These are phyloP conservation scores for Nicotiana rustica DNA, from an alignment of 305 asterid species.

Conservation along the genomic window DNA sequence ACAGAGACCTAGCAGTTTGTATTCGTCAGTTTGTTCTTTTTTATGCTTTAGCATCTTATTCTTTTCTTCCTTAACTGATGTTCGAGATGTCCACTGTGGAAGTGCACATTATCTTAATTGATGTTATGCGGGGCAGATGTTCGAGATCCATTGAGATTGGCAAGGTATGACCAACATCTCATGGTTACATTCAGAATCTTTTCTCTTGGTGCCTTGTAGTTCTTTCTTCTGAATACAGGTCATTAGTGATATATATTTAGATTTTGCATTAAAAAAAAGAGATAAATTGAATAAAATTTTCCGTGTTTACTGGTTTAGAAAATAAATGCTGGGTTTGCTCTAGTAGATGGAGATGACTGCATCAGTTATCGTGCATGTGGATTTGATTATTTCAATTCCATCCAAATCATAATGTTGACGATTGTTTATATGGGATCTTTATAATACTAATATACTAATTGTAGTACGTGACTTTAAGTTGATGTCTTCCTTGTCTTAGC, in stretches of 20 bases:
- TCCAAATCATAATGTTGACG: background rate
- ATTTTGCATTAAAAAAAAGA: background rate
- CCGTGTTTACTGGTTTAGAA: background rate
- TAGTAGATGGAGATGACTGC: background rate
- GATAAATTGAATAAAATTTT: background rate
- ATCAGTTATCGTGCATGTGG: background rate
- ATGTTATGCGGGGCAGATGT: background rate
- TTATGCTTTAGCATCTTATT: background rate
- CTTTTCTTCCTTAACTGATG: background rate
- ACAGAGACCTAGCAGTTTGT: background rate
- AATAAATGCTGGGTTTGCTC: background rate
- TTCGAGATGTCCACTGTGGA: background rate
- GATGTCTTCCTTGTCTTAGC: background rate
- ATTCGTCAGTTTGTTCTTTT: background rate
- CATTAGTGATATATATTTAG: background rate
- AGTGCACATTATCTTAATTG: background rate
- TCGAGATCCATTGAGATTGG: background rate
- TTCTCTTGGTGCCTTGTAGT: background rate
- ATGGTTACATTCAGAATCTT: background rate
- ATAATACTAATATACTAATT: background rate
- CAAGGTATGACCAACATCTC: conserved; percentile 16
- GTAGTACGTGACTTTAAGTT: background rate
- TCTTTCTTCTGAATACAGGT: background rate
- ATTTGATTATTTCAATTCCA: background rate
- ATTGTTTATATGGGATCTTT: background rate